Percentiles rank a stretch among this genome's conserved stretches.
phyloP scores from a whole-genome alignment of 2,329 filamentous ascomycete genomes.

The Sporothrix pseudoabietina region DNA sequence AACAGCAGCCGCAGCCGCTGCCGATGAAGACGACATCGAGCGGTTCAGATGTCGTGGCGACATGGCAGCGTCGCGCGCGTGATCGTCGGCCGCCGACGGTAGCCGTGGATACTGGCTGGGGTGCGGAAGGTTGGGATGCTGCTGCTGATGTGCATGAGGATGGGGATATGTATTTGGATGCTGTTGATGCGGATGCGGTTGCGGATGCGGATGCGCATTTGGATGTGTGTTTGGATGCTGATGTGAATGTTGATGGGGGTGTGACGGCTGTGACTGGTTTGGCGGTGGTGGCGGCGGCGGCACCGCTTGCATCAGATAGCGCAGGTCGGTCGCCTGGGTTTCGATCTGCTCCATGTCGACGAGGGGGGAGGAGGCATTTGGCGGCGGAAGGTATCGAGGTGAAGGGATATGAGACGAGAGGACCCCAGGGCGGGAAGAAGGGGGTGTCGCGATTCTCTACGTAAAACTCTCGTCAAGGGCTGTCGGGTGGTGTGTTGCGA shows the following conservation, averaged over 20 bases:
- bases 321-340: conserved; percentile 57
- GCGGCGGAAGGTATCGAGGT: background rate
- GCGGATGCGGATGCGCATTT: background rate
- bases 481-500: background rate
- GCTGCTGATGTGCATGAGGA: conserved; percentile 31
- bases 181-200: conserved; percentile 25
- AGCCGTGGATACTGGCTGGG: conserved; percentile 15
- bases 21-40: background rate
- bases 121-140: conserved; percentile 28
- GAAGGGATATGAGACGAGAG: background rate
- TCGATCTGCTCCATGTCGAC: conserved; percentile 57
- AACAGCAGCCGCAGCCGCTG: background rate
- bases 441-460: background rate
- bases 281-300: conserved; percentile 29
- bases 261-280: background rate
- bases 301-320: conserved; percentile 49
- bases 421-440: background rate
- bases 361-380: conserved; percentile 39
- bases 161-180: background rate
- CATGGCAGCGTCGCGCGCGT: conserved; percentile 30
- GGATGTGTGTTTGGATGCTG: conserved; percentile 7
- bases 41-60: conserved; percentile 38
- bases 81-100: conserved; percentile 18
- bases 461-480: background rate
- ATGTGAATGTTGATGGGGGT: conserved; percentile 18